Percentiles rank a stretch among this genome's conserved stretches.
Conservation (phyloP, 257 asterid genomes). For the Apocynum venetum region DNA sequence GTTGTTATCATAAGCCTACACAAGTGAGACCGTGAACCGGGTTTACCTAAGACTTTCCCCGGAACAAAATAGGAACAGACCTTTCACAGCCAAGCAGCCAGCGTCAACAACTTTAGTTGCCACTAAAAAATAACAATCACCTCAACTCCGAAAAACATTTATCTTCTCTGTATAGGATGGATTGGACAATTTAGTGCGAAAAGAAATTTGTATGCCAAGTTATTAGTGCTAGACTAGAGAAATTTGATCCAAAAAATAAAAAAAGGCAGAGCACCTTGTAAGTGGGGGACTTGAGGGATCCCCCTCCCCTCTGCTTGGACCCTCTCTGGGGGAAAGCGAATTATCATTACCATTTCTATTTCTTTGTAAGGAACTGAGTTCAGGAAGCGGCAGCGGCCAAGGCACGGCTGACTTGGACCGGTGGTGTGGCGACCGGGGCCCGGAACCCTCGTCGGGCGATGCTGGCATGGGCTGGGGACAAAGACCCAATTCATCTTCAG, state of each 20-base stretch:
- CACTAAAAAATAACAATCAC: neutral
- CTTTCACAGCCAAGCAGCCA: neutral
- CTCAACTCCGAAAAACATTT: neutral
- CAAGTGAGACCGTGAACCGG: no score
- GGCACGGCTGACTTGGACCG: slow-evolving; percentile 75
- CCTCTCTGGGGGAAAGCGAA: slow-evolving; percentile 19
- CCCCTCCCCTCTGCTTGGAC: slow-evolving; percentile 15
- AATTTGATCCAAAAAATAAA: neutral
- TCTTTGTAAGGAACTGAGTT: slow-evolving; percentile 20
- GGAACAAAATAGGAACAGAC: neutral
- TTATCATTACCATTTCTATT: slow-evolving; percentile 16
- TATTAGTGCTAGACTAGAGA: no score
- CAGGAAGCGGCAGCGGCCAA: slow-evolving; percentile 77
- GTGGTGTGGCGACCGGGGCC: slow-evolving; percentile 29
- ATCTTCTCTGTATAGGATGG: neutral
- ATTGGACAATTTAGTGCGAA: no score
- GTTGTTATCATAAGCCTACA: neutral
- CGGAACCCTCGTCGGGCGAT: slow-evolving; percentile 44
- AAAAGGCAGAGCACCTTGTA: slow-evolving; percentile 28
- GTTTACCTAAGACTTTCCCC: neutral
- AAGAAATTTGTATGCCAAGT: no score
- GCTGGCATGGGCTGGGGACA: slow-evolving; percentile 50
- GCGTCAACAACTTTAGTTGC: neutral
- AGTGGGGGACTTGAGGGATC: slow-evolving; percentile 19
- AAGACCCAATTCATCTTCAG: slow-evolving; percentile 50